Evolutionary conservation across 805 yeast species (phyloP).

Genomic region (Jamesozyma piceae): DNA sequence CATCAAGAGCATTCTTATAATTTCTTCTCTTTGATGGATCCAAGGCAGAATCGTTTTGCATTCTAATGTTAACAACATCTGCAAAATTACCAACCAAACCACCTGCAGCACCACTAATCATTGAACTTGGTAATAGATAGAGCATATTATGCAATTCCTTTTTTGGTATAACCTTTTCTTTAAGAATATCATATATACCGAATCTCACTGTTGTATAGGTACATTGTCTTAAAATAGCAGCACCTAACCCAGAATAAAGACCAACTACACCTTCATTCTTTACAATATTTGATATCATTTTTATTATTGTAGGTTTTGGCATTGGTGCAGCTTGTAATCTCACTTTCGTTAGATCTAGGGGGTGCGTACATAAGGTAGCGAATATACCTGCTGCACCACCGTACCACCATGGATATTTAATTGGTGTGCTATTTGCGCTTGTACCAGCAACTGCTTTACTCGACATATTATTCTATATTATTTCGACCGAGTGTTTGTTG

Average conservation of each 20-base stretch:
- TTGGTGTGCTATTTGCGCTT: slow-evolving; percentile 1
- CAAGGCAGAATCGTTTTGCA: slow-evolving; percentile 78
- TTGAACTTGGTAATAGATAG: slow-evolving; percentile 62
- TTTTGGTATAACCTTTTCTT: slow-evolving; percentile 41
- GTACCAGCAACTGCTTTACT: no score
- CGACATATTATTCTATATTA: no score
- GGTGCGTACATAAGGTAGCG: slow-evolving; percentile 66
- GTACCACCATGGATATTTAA: slow-evolving; percentile 46
- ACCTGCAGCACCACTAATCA: slow-evolving; percentile 79
- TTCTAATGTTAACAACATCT: slow-evolving; percentile 77
- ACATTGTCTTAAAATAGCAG: slow-evolving; percentile 75
- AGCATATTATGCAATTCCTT: slow-evolving; percentile 45
- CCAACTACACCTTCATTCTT: slow-evolving; percentile 51
- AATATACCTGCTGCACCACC: slow-evolving; percentile 63
- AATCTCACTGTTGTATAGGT: slow-evolving; percentile 82
- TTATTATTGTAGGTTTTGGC: slow-evolving; percentile 54
- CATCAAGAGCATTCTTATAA: slow-evolving; percentile 72
- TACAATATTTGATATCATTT: slow-evolving; percentile 36
- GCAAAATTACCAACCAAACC: slow-evolving; percentile 84
- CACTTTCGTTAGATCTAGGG: slow-evolving; percentile 79
- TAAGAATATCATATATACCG: slow-evolving; percentile 74
- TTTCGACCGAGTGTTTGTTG: no score
- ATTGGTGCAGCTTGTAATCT: slow-evolving; percentile 68
- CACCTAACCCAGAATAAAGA: slow-evolving; percentile 74
- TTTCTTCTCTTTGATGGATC: slow-evolving; percentile 58